These are phyloP conservation scores for Adansonia gregorii DNA, from an alignment of 441 rosid genomes.

Conservation along the genomic window DNA sequence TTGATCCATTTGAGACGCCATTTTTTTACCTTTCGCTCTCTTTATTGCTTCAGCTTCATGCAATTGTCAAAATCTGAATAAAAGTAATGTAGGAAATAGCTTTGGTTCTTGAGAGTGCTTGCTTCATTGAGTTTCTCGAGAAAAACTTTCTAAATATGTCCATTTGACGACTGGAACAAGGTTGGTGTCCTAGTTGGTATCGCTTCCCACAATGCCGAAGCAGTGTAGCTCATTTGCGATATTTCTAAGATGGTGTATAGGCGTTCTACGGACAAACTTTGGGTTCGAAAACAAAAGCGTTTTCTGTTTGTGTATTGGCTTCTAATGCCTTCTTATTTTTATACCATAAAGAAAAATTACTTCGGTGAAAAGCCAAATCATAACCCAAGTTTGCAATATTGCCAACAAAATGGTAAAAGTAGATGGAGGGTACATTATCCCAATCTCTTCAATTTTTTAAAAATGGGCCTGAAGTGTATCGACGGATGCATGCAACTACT, in stretches of 20 bases:
- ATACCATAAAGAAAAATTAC: neutral
- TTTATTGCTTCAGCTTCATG: neutral
- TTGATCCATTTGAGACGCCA: constrained; percentile 26
- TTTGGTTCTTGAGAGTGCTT: neutral
- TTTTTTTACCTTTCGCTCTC: neutral
- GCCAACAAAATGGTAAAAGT: no score
- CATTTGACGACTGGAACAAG: constrained; percentile 3
- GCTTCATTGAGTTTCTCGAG: neutral
- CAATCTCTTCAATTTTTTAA: no score
- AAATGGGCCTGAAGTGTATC: no score
- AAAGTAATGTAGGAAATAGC: neutral
- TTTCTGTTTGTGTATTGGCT: neutral
- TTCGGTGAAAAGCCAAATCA: neutral
- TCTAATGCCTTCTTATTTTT: neutral
- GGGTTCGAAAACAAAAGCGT: neutral
- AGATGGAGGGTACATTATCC: no score
- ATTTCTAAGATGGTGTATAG: neutral
- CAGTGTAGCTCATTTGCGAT: neutral
- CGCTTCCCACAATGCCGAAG: neutral
- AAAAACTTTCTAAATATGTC: neutral
- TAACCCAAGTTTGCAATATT: neutral
- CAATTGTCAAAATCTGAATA: neutral
- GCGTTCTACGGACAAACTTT: neutral
- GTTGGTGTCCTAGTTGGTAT: neutral
- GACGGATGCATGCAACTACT: neutral